Percentiles rank a stretch among this genome's conserved stretches.
Evolutionary conservation across 73 alveolate genomes (phyloP).

Genomic region (Paramecium bursaria): DNA sequence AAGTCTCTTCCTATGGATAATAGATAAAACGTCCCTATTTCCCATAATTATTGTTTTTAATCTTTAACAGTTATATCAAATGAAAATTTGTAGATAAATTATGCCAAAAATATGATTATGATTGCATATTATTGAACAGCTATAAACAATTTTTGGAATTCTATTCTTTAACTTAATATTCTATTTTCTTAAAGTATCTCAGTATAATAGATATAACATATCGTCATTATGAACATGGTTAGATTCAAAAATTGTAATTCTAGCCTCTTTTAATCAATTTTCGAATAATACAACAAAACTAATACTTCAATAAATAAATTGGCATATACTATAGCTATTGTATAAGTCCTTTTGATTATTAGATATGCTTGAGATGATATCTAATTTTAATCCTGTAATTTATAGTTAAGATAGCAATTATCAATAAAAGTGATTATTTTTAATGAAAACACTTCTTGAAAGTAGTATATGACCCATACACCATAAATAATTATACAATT

Average conservation of each 20-base stretch:
- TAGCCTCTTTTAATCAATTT: background rate
- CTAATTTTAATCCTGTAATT: background rate
- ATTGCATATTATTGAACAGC: conserved; percentile 16
- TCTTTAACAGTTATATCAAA: background rate
- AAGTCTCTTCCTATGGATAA: conserved; percentile 4
- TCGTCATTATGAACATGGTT: conserved; percentile 12
- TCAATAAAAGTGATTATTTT: conserved; percentile 39
- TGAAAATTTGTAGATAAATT: conserved; percentile 23
- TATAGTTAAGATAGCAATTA: conserved; percentile 13
- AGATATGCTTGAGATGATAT: conserved; percentile 31
- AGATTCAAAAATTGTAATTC: conserved; percentile 7
- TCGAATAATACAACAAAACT: conserved; percentile 13
- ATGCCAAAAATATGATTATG: background rate
- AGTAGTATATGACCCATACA: conserved; percentile 28
- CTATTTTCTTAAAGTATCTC: conserved; percentile 2
- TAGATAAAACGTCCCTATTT: conserved; percentile 5
- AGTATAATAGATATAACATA: background rate
- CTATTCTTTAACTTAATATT: conserved; percentile 6
- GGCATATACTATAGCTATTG: conserved; percentile 17
- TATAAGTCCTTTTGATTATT: background rate
- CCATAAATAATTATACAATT: conserved; percentile 47
- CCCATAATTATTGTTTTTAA: background rate
- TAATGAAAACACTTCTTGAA: conserved; percentile 11
- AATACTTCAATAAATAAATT: background rate
- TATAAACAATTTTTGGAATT: background rate